Base-by-base conservation (phyloP, 164 flowering plant species). In the Vitis riparia region DNA sequence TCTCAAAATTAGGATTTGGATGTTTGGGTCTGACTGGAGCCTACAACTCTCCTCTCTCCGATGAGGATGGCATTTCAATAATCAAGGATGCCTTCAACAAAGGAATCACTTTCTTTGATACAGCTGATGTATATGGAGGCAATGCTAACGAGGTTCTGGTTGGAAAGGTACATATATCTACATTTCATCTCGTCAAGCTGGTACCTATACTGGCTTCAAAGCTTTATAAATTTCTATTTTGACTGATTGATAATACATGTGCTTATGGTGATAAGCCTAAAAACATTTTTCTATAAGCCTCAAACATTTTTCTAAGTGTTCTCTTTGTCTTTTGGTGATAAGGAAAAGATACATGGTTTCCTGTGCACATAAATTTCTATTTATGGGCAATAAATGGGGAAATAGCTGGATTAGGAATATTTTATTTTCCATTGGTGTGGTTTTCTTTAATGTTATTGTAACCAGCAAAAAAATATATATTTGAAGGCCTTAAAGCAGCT, bases 71-170 rank as follows among this genome's bases (percentile, higher is more conserved):
- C 30, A 80, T 84, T 37, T 66, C 88, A 50, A 56, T 88, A 11
- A 65, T 90, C 3, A 85, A 73, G 44, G 66, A 88, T 50, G 88
- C 83, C 9, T 87, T 86, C 62, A 66, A 55, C 51, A 76, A 79
- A 55, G 91, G 94, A 64, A 77, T 88, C 66, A 90, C 92, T 19
- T 86, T 86, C 75, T 86, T 90, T 69, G 94, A 88, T 66, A 88
- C 91, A 11, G 73, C 90, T 27, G 89, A 88, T 82, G 62, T 75
- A 1, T 89, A 86, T 73, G 92, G 92, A 65, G 63, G 76, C 66
- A 59, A 75, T 65, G 59, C 81, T 3, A 90, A 90, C 75, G 92
- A 89, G 69, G 56, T 82, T 65, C 68, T 89, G 55, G 69, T 89
- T 51, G 89, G 91, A 59, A 84, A 87, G 84, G 89, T 87, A 70